These are phyloP conservation scores for Vigna trinervia DNA, from an alignment of 306 rosid species.

Conservation along the genomic window DNA sequence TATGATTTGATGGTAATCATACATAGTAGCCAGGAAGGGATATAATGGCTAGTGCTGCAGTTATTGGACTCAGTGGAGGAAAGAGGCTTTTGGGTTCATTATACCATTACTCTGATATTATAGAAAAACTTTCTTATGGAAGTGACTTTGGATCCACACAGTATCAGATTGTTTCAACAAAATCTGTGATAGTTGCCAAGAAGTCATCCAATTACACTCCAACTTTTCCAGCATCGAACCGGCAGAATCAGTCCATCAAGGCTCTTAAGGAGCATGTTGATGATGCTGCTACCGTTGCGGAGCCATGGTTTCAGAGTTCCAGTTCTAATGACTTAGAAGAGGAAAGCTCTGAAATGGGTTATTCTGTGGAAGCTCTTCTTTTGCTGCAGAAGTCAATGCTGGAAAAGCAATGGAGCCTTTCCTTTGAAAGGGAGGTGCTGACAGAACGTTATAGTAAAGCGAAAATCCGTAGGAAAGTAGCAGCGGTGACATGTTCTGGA, in stretches of 20 bases:
- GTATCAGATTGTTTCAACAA: constrained; percentile 61
- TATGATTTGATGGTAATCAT: constrained; percentile 54
- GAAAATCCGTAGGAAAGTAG: constrained; percentile 49
- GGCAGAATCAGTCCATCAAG: constrained; percentile 61
- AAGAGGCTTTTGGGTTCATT: constrained; percentile 87
- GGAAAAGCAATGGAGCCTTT: constrained; percentile 96
- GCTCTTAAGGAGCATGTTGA: constrained; percentile 74
- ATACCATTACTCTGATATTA: constrained; percentile 69
- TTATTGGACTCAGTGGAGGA: constrained; percentile 83
- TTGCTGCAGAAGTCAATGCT: constrained; percentile 93
- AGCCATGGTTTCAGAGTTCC: constrained; percentile 55
- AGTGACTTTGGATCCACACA: constrained; percentile 63
- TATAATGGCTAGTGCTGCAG: constrained; percentile 92
- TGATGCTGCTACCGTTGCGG: constrained; percentile 51
- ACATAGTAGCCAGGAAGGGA: constrained; percentile 51
- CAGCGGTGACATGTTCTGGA: constrained; percentile 87
- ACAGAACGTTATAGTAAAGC: constrained; percentile 41
- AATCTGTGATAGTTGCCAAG: constrained; percentile 58
- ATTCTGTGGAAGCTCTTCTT: constrained; percentile 84
- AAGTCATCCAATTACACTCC: constrained; percentile 61
- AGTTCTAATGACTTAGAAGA: constrained; percentile 54
- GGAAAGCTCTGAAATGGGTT: constrained; percentile 62
- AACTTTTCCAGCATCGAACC: constrained; percentile 54
- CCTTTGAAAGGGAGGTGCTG: constrained; percentile 59
- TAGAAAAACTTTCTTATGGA: constrained; percentile 66